A percentile compares a stretch with the other conserved stretches of the same genome.
phyloP scores from a whole-genome alignment of 1,139 yeast species.

The Sugiyamaella japonica region DNA sequence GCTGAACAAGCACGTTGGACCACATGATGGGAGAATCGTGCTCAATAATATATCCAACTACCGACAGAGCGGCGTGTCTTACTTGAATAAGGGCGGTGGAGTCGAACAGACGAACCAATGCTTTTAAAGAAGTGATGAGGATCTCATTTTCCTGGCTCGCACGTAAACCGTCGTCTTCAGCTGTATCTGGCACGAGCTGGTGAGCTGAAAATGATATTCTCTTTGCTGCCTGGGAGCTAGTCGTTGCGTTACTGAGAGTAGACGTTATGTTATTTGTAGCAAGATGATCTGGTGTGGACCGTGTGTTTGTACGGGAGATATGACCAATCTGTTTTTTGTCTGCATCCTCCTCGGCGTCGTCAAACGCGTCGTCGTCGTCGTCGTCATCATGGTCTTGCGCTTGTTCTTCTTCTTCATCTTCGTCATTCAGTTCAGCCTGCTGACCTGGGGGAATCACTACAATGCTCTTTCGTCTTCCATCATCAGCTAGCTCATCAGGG shows the following conservation, averaged over 20 bases:
- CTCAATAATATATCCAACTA: slow-evolving; percentile 39
- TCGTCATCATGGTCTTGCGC: too few species aligned
- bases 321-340: too few species aligned
- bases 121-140: slow-evolving; percentile 30
- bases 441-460: slow-evolving; percentile 1
- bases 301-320: too few species aligned
- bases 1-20: slow-evolving; percentile 60
- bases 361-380: not conserved
- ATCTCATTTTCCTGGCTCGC: slow-evolving; percentile 20
- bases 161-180: slow-evolving; percentile 19
- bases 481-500: not conserved
- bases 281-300: not conserved
- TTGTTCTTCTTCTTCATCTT: slow-evolving; percentile 11
- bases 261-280: slow-evolving; percentile 1
- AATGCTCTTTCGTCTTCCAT: slow-evolving; percentile 3
- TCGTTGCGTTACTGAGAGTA: not conserved
- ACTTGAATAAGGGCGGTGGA: slow-evolving; percentile 42
- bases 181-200: slow-evolving; percentile 7
- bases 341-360: too few species aligned
- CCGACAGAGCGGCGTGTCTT: slow-evolving; percentile 39
- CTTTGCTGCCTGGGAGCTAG: not conserved
- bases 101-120: slow-evolving; percentile 44
- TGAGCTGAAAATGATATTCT: slow-evolving; percentile 14
- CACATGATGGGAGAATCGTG: slow-evolving; percentile 43
- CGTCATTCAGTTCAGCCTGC: not conserved